These are phyloP conservation scores for Trichoderma breve DNA, from an alignment of 2,329 filamentous ascomycete species.

Conservation along the genomic window DNA sequence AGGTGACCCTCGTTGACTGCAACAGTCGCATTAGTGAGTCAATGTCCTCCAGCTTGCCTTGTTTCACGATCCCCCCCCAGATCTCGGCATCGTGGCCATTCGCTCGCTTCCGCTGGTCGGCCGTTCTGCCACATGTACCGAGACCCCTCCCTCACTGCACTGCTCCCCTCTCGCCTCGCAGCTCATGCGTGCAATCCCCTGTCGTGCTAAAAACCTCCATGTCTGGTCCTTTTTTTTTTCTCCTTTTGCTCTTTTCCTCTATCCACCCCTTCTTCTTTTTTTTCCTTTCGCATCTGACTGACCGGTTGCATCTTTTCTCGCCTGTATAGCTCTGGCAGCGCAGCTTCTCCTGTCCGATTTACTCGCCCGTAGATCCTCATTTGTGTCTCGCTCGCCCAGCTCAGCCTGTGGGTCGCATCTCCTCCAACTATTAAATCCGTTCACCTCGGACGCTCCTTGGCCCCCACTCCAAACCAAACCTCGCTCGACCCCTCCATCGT, in stretches of 20 bases:
- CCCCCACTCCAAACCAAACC: constrained; percentile 15
- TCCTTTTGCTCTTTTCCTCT: not conserved
- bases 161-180: constrained; percentile 4
- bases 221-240: not conserved
- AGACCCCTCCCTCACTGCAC: constrained; percentile 10
- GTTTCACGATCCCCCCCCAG: constrained; percentile 8
- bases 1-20: not conserved
- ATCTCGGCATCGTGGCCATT: constrained; percentile 8
- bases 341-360: not conserved
- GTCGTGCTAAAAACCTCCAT: constrained; percentile 8
- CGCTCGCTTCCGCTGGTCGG: constrained; percentile 9
- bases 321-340: not conserved
- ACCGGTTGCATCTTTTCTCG: not conserved
- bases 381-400: not conserved
- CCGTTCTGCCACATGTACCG: constrained; percentile 3
- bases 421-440: constrained; percentile 15
- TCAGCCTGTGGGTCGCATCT: constrained; percentile 6
- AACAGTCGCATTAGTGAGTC: not conserved
- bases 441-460: constrained; percentile 8
- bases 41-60: not conserved
- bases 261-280: not conserved
- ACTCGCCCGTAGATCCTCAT: constrained; percentile 5
- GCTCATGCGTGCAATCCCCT: constrained; percentile 1
- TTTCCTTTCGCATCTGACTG: not conserved
- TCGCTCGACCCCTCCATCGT: constrained; percentile 16